Percentiles rank a stretch among this genome's conserved stretches.
Conservation (phyloP, 2,329 filamentous ascomycete species). For the Phaeophleospora eucalypticola region DNA sequence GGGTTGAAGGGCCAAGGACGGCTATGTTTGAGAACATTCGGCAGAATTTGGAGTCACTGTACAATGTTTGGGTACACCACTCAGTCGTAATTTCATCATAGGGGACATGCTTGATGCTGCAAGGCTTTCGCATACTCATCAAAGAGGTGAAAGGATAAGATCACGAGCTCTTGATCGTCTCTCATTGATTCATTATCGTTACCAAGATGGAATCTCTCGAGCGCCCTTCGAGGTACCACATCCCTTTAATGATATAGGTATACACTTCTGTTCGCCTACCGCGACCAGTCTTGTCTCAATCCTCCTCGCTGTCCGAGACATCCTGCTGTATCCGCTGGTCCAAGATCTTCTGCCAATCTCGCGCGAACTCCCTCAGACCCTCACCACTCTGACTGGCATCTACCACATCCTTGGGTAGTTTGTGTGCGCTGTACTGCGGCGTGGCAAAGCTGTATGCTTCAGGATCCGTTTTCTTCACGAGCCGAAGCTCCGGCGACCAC, state of each 20-base stretch:
- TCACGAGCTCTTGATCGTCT: no score
- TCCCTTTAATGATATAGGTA: no score
- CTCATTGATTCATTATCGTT: no score
- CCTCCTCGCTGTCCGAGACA: conserved; percentile 31
- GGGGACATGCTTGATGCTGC: no score
- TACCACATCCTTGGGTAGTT: conserved; percentile 89
- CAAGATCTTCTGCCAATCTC: conserved; percentile 47
- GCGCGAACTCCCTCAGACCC: conserved; percentile 66
- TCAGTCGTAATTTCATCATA: no score
- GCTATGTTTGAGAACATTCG: background rate
- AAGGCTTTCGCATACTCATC: no score
- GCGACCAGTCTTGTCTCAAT: no score
- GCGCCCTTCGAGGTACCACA: no score
- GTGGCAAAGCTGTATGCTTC: conserved; percentile 83
- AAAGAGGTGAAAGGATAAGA: no score
- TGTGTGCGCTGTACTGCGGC: conserved; percentile 89
- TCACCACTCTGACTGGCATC: conserved; percentile 58
- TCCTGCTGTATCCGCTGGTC: conserved; percentile 39
- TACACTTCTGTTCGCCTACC: no score
- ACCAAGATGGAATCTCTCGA: no score
- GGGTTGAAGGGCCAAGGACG: background rate
- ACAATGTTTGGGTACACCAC: background rate
- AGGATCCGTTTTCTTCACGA: conserved; percentile 80
- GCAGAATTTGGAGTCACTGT: background rate
- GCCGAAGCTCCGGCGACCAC: conserved; percentile 70